Evolutionary conservation across 768 basidiomycete genomes (phyloP), one percentile per base, ranked within the genome.

Genomic region (Tremella yokohamensis): DNA sequence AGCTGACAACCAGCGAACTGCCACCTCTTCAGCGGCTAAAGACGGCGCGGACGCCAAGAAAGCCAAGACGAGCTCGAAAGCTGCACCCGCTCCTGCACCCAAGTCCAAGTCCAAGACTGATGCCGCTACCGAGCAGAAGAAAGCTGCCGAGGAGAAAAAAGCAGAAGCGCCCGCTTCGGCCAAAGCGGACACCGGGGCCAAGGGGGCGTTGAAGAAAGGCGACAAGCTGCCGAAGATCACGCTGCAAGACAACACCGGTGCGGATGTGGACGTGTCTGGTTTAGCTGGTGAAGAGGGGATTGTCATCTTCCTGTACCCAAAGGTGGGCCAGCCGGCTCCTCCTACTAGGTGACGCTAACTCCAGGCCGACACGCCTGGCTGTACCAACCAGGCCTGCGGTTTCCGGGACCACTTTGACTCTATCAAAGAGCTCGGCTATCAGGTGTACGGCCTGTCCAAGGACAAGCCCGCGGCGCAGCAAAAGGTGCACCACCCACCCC

Each of bases 381-480:
- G 93, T 79, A 97, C 91, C 2, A 86, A 79, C 37, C 92, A 97
- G 75, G 92, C 93, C 0, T 97, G 93, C 73, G 88, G 86, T 3
- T 98, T 88, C 81, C 82, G 90, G 18, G 92, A 97, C 73, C 80
- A 80, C 52, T 89, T 87, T 74, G 82, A 85, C 3, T 86, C 88
- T 62, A 93, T 93, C 74, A 80, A 82, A 1, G 78, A 83, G 4
- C 72, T 82, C 57, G 81, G 84, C 42, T 96, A 85, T 75, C 81
- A 81, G 53, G 86, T 94, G 40, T 90, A 90, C 73, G 90, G 91
- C 62, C 77, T 97, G 86, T 70, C 68, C 8, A 63, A 68, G 40
- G 71, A 73, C 42, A 65, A 56, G 24, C 63, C 71, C 8, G 59
- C 62, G 74, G 92, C 90, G 87, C 87, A 91, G 76, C 83, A 84